Evolutionary conservation across 2,329 filamentous ascomycete species (phyloP), one percentile per base, ranked within the genome.

Genomic region (Cadophora malorum): DNA sequence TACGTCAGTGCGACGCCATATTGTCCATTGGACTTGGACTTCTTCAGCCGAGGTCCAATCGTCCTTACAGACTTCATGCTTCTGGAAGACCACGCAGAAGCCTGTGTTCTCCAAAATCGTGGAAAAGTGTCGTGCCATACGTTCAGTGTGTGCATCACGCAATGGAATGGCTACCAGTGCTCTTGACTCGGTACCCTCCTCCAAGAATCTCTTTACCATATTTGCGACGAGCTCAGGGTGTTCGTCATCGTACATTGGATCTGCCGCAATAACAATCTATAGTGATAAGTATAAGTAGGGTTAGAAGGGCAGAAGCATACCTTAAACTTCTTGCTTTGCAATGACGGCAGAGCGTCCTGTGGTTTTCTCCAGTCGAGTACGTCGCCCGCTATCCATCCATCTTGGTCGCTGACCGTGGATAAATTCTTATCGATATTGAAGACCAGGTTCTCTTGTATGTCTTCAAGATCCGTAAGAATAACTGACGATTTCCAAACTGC

Each of bases 161-260:
- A 93, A 83, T 0, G 95, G 95, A 53, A 96, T 88, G 81, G 97
- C 95, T 55, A 96, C 82, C 12, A 97, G 83, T 1, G 91, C 90
- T 45, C 91, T 85, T 1, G 92, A 87, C 4, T 65, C 35, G 33
- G 85, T 81, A 3, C 82, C 83, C 16, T 82, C 79, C 9, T 84
- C 84, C 12, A 97, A 83, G 80, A 94, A 93, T 49, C 85, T 80
- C 10, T 83, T 80, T 55, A 98, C 89, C 16, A 92, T 90, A 16
- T 88, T 83, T 0, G 90, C 88, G 25, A 98, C 85, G 75, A 96
- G 86, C 3, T 79, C 80, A 0, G 95, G 93, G 76, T 98, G 96
- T 4, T 91, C 86, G 60, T 94, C 86, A 56, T 94, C 93, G 79
- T 98, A 98, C 23, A 99, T 82, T 0, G 93, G 87, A 78, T 99